Evolutionary conservation across 257 asterid genomes (phyloP), one percentile per base, ranked within the genome.

Genomic region (Hygrophila difformis): DNA sequence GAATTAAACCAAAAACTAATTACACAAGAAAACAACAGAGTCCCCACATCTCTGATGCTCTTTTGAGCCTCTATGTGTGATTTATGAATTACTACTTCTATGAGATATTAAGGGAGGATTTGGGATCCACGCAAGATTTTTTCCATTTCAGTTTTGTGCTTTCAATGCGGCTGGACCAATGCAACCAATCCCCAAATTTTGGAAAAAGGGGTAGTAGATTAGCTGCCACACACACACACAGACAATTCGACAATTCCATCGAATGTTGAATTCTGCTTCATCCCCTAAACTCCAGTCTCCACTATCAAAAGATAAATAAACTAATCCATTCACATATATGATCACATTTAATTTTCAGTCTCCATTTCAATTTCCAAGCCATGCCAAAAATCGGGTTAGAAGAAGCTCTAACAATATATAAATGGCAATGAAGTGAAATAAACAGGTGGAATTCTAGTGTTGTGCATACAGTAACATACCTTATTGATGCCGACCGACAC

Each of bases 401-500:
- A n/a, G n/a, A n/a, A n/a, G n/a, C n/a, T n/a, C n/a, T n/a, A n/a
- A n/a, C n/a, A n/a, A n/a, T n/a, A n/a, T n/a, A n/a, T 29, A 45
- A 35, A 49, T 47, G 13, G 68, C 18, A 56, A 58, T 37, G 53
- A 23, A 43, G 8, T 29, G 37, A 13, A 23, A 18, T 20, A 36
- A 18, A 26, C 4, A 8, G 57, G 36, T 45, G 56, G 53, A 57
- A 40, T 53, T 33, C 52, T 13, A 20, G 16, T 42, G n/a, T n/a
- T n/a, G n/a, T n/a, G n/a, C n/a, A n/a, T n/a, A n/a, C n/a, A n/a
- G n/a, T n/a, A n/a, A n/a, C n/a, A n/a, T n/a, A n/a, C n/a, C 46
- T 40, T 36, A 55, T 35, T 2, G 9, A 35, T 7, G 61, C 72
- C 76, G 22, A 64, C 76, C 72, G 65, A 63, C 72, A 64, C 12